phyloP scores from a whole-genome alignment of 169 alveolate species.

The Eimeria brunetti region DNA sequence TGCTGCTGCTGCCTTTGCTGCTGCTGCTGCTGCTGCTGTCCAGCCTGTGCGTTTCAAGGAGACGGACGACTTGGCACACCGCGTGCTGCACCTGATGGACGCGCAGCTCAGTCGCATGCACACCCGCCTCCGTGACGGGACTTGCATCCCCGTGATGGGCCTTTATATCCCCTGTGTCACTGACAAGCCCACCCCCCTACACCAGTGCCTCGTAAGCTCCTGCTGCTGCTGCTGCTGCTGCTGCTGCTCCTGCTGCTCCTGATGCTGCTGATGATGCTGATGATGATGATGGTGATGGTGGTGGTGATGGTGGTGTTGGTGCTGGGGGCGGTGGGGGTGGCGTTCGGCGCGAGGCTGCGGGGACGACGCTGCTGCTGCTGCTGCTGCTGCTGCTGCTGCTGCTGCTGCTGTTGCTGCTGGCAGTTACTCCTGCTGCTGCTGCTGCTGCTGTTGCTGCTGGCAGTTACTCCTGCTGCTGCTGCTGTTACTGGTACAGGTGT shows the following conservation, averaged over 20 bases:
- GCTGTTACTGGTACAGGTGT: too few relatives aligned
- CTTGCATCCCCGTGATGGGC: slow-evolving; percentile 92
- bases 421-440: too few relatives aligned
- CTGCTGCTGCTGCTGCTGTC: slow-evolving; percentile 27
- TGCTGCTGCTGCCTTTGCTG: slow-evolving; percentile 29
- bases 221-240: slow-evolving; percentile 9
- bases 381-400: background rate
- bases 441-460: too few relatives aligned
- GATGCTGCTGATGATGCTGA: background rate
- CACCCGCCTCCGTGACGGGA: slow-evolving; percentile 95
- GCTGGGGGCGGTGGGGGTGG: background rate
- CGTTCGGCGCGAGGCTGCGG: background rate
- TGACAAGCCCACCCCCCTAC: slow-evolving; percentile 92
- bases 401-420: too few relatives aligned
- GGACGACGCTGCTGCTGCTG: background rate
- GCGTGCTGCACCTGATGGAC: slow-evolving; percentile 94
- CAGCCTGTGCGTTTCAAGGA: slow-evolving; percentile 88
- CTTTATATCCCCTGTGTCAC: slow-evolving; percentile 89
- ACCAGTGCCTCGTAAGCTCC: slow-evolving; percentile 64
- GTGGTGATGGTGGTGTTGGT: slow-evolving; percentile 20
- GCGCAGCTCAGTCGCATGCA: slow-evolving; percentile 93
- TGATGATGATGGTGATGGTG: background rate
- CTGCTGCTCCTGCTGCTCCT: slow-evolving; percentile 4
- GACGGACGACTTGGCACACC: slow-evolving; percentile 93
- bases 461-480: too few relatives aligned